Conservation (phyloP, 352 stramenopile species). For the Phytophthora palmivora region DNA sequence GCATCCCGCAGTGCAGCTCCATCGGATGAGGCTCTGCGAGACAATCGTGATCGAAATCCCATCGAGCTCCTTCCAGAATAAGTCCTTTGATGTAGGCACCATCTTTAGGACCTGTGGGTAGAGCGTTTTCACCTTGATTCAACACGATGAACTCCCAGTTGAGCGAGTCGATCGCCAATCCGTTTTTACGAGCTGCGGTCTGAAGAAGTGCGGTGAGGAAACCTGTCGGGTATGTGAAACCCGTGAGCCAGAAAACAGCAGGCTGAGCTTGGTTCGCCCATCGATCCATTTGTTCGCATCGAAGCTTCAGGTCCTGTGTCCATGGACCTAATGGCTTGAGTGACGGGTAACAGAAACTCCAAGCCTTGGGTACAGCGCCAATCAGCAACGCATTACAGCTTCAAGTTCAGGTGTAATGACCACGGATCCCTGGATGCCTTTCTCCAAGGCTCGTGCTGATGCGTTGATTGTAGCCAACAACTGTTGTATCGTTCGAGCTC, state of each 20-base stretch:
- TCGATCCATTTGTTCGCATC: slow-evolving; percentile 91
- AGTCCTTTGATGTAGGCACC: slow-evolving; percentile 93
- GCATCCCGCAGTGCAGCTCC: slow-evolving; percentile 92
- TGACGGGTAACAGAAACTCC: slow-evolving; percentile 95
- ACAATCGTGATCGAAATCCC: slow-evolving; percentile 92
- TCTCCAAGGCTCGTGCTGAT: slow-evolving; percentile 88
- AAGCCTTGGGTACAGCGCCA: slow-evolving; percentile 89
- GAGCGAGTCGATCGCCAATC: slow-evolving; percentile 95
- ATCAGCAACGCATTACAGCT: slow-evolving; percentile 88
- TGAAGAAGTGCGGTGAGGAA: slow-evolving; percentile 97
- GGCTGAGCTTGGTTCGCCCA: slow-evolving; percentile 90
- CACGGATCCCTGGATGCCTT: slow-evolving; percentile 93
- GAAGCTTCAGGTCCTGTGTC: slow-evolving; percentile 92
- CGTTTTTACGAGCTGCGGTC: slow-evolving; percentile 94
- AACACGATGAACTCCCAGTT: slow-evolving; percentile 96
- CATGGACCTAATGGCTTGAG: slow-evolving; percentile 94
- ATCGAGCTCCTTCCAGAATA: slow-evolving; percentile 93
- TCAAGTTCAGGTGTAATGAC: slow-evolving; percentile 97
- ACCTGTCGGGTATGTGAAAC: slow-evolving; percentile 96
- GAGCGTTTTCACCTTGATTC: slow-evolving; percentile 85
- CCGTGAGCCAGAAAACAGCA: slow-evolving; percentile 94
- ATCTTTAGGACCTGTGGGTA: slow-evolving; percentile 86
- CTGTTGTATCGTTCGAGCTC: slow-evolving; percentile 95
- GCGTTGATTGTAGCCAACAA: slow-evolving; percentile 81
- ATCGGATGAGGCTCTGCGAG: slow-evolving; percentile 92